These are phyloP conservation scores for Ophiobolus disseminans DNA, from an alignment of 2,329 filamentous ascomycete genomes.

Conservation along the genomic window DNA sequence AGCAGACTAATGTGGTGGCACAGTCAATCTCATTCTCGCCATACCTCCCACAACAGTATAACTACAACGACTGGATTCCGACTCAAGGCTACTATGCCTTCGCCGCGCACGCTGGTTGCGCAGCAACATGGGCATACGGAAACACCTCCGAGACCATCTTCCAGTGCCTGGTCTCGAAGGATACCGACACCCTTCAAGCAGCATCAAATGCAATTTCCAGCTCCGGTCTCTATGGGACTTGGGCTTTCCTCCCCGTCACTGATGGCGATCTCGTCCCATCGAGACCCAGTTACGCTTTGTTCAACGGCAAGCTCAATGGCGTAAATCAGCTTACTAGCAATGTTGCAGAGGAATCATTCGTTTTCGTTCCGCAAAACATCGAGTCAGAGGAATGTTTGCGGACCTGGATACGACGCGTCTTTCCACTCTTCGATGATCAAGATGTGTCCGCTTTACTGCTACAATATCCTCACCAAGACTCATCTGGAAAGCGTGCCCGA, in stretches of 20 bases:
- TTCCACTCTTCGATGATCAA: conserved; percentile 37
- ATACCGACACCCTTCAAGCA: conserved; percentile 47
- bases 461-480: conserved; percentile 1
- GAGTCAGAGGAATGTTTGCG: conserved; percentile 51
- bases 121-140: conserved; percentile 10
- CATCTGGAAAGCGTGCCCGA: conserved; percentile 5
- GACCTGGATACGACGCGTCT: conserved; percentile 54
- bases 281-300: conserved; percentile 49
- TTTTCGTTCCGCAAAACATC: conserved; percentile 55
- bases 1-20: not conserved
- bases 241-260: conserved; percentile 55
- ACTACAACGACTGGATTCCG: conserved; percentile 56
- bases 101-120: conserved; percentile 42
- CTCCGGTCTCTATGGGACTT: conserved; percentile 49
- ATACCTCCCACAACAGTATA: conserved; percentile 63
- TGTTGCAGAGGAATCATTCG: conserved; percentile 60
- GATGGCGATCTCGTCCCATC: conserved; percentile 51
- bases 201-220: conserved; percentile 45
- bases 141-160: conserved; percentile 46
- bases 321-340: conserved; percentile 48
- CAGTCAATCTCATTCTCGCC: conserved; percentile 53
- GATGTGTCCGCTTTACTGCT: conserved; percentile 22
- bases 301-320: conserved; percentile 49
- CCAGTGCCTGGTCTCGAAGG: conserved; percentile 51
- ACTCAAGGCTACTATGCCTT: conserved; percentile 57